Evolutionary conservation across 2,329 filamentous ascomycete species (phyloP), one percentile per base, ranked within the genome.

Genomic region (Penicillium sp.): DNA sequence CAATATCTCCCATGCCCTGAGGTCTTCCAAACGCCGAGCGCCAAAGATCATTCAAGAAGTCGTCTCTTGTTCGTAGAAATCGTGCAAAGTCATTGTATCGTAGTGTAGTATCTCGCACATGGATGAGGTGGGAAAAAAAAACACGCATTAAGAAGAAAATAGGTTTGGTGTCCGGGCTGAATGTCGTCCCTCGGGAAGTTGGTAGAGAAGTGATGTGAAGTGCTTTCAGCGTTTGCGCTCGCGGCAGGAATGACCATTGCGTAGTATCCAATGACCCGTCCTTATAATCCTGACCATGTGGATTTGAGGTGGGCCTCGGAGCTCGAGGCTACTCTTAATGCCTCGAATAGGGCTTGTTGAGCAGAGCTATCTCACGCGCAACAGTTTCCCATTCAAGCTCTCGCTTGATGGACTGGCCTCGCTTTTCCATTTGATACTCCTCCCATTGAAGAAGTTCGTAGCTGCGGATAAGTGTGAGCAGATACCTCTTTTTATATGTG

Each of bases 381-480:
- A 97, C 85, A 42, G 88, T 87, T 7, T 81, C 79, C 93, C 93
- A 98, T 70, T 97, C 93, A 28, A 97, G 75, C 62, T 96, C 90
- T 57, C 91, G 78, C 60, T 81, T 83, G 51, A 85, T 62, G 41
- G 72, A 64, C 64, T 74, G 61, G 65, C 75, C 69, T 68, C 75
- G 65, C 70, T 77, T 67, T 71, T 77, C 68, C 60, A 68, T 81
- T 53, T 90, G 80, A 29, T 78, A 70, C 68, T 96, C 91, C 69
- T 98, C 93, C 88, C 91, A 97, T 68, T 94, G 94, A 44, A 98
- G 77, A 28, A 98, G 78, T 71, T 98, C 93, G 64, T 97, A 72
- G 2, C 76, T 79, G 22, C 6, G 26, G 3, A 3, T 4, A 10
- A 17, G n/a, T 22, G 49, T 67, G 29, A 63, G 60, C 37, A 31